Conservation (phyloP, 495 filamentous ascomycete species). For the Daldinia childiae region DNA sequence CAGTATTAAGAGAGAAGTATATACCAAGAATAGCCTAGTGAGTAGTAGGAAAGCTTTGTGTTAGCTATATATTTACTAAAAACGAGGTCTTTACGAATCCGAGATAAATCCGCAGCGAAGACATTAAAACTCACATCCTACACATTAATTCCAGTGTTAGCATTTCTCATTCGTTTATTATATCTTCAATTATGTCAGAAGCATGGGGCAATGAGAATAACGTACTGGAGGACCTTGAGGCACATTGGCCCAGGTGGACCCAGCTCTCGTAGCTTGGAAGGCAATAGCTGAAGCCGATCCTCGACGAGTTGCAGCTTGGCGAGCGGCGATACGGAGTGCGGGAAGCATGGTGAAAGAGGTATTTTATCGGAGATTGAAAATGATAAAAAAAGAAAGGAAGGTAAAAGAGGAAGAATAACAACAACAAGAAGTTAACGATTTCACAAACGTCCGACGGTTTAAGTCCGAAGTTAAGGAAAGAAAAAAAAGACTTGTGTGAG, state of each 20-base stretch:
- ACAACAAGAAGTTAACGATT: constrained; percentile 12
- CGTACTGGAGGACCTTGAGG: constrained; percentile 93
- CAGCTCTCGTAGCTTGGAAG: constrained; percentile 69
- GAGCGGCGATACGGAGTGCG: constrained; percentile 43
- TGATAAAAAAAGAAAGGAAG: constrained; percentile 14
- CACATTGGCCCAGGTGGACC: constrained; percentile 87
- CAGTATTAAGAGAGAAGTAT: constrained; percentile 29
- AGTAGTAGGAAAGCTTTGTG: constrained; percentile 6
- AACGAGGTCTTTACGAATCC: neutral
- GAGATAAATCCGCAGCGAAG: constrained; percentile 1
- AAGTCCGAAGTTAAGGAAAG: constrained; percentile 12
- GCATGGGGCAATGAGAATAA: constrained; percentile 38
- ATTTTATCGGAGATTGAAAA: neutral
- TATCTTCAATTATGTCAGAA: constrained; percentile 31
- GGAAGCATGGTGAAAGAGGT: constrained; percentile 43
- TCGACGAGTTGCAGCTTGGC: constrained; percentile 47
- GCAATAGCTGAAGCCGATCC: constrained; percentile 42
- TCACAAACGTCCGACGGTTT: neutral
- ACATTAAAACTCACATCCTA: constrained; percentile 67
- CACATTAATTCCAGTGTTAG: constrained; percentile 11
- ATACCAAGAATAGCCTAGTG: constrained; percentile 79
- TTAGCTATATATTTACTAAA: constrained; percentile 23
- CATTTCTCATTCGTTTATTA: constrained; percentile 17
- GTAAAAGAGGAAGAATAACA: constrained; percentile 22
- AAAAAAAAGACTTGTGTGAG: constrained; percentile 35